phyloP scores from a whole-genome alignment of 345 rosid species.

The Erucastrum elatum region DNA sequence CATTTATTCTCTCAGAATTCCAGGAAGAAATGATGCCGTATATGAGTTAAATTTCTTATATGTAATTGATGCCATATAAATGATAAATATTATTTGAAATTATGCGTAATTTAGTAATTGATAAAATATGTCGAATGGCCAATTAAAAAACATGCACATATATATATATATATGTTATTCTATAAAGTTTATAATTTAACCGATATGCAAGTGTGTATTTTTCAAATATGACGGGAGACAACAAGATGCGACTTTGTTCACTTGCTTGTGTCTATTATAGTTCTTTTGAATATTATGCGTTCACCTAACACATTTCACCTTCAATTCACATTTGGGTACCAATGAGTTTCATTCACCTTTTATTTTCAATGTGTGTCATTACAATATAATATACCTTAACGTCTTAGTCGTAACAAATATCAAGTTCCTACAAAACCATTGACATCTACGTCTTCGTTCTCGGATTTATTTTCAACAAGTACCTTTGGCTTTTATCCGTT shows the following conservation, averaged over 20 bases:
- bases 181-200: background rate
- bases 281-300: slow-evolving; percentile 1
- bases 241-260: slow-evolving; percentile 32
- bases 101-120: background rate
- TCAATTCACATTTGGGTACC: slow-evolving; percentile 36
- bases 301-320: slow-evolving; percentile 37
- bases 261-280: background rate
- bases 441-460: slow-evolving; percentile 29
- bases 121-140: background rate
- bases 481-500: slow-evolving; percentile 23
- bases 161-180: background rate
- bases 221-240: slow-evolving; percentile 42
- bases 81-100: background rate
- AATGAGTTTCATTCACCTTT: slow-evolving; percentile 20
- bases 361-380: slow-evolving; percentile 20
- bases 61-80: background rate
- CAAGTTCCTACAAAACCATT: slow-evolving; percentile 20
- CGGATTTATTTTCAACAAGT: slow-evolving; percentile 16
- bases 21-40: background rate
- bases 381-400: background rate
- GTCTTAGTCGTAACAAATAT: slow-evolving; percentile 32
- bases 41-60: background rate
- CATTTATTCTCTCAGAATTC: background rate
- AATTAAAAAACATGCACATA: background rate
- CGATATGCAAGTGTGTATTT: background rate